Percentiles rank a stretch among this genome's conserved stretches.
phyloP scores from a whole-genome alignment of 2,329 filamentous ascomycete species.

The Bipolaris zeicola region DNA sequence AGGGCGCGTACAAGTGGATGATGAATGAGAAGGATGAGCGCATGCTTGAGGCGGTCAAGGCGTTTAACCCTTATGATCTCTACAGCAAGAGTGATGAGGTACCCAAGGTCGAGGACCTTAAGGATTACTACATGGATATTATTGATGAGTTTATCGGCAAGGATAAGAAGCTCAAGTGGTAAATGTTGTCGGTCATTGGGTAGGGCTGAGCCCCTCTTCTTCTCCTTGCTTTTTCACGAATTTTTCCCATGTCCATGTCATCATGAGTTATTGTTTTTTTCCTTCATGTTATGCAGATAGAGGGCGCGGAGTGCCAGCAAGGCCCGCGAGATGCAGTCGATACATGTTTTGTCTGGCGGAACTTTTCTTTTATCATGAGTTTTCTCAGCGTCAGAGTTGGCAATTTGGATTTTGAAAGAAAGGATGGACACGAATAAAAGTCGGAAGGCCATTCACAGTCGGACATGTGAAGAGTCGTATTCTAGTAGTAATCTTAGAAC shows the following conservation, averaged over 20 bases:
- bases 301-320: conserved; percentile 4
- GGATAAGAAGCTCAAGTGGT: conserved; percentile 72
- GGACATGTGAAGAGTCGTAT: neutral
- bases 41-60: conserved; percentile 80
- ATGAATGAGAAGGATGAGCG: conserved; percentile 82
- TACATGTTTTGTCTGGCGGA: neutral
- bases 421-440: neutral
- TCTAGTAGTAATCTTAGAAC: neutral
- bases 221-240: neutral
- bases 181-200: conserved; percentile 17
- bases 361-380: neutral
- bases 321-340: neutral
- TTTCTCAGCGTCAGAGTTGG: neutral
- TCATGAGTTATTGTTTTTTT: neutral
- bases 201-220: neutral
- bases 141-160: conserved; percentile 75
- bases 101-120: conserved; percentile 76
- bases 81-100: conserved; percentile 90
- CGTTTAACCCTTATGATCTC: conserved; percentile 89
- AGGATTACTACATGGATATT: conserved; percentile 55
- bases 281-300: neutral
- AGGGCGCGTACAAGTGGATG: conserved; percentile 78
- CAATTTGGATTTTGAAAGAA: neutral
- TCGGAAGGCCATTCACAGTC: neutral
- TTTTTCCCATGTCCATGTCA: neutral